These are phyloP conservation scores for Saposhnikovia divaricata DNA, from an alignment of 129 eudicot genomes.

Conservation along the genomic window DNA sequence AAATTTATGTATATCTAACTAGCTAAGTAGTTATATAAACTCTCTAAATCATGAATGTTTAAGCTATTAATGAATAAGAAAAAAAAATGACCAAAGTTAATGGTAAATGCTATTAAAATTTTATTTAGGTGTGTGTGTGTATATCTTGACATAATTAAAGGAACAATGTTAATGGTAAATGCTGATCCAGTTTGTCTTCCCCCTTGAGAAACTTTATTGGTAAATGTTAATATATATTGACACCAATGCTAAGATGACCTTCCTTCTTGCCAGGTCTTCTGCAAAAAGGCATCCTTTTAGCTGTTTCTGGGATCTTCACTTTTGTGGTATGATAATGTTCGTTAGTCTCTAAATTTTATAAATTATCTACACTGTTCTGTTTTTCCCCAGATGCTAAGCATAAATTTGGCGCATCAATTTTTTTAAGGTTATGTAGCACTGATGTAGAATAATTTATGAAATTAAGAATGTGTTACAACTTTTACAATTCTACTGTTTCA, in stretches of 20 bases:
- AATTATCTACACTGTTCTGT: neutral
- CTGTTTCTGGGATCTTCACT: constrained; percentile 72
- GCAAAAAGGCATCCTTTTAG: constrained; percentile 86
- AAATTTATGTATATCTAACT: too few relatives aligned
- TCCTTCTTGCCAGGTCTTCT: constrained; percentile 56
- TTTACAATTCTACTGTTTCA: neutral
- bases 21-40: too few relatives aligned
- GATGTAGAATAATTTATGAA: neutral
- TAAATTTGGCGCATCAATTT: neutral
- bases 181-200: constrained; percentile 68
- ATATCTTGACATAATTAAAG: too few relatives aligned
- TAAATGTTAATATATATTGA: neutral
- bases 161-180: neutral
- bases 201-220: constrained; percentile 3
- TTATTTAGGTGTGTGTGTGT: neutral
- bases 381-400: neutral
- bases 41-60: neutral
- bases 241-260: constrained; percentile 11
- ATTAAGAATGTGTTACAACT: neutral
- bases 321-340: constrained; percentile 51
- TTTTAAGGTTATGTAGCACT: neutral
- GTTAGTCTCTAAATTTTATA: neutral
- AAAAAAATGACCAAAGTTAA: too few relatives aligned
- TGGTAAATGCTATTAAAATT: neutral
- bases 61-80: too few relatives aligned